Evolutionary conservation across 1,139 yeast genomes (phyloP).

Genomic region (Candida glucosophila): DNA sequence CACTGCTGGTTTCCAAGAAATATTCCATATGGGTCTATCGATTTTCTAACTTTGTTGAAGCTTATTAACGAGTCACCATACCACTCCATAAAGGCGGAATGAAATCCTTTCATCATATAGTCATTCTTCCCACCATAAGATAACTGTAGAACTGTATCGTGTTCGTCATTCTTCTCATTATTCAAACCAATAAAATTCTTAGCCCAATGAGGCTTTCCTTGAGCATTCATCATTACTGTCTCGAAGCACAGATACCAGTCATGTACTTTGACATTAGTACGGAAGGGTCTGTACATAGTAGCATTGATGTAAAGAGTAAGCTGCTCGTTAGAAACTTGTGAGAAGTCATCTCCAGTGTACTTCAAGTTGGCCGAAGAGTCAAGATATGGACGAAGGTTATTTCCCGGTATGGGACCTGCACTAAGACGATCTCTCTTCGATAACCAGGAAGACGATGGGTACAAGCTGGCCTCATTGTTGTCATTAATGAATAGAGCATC

Average conservation of each 20-base stretch:
- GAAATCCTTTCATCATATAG: slow-evolving; percentile 77
- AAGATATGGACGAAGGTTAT: slow-evolving; percentile 67
- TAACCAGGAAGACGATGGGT: slow-evolving; percentile 35
- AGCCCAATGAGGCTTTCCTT: slow-evolving; percentile 99
- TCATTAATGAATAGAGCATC: slow-evolving; percentile 32
- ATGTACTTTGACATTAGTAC: slow-evolving; percentile 61
- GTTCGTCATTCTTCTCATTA: slow-evolving; percentile 27
- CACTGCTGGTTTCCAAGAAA: slow-evolving; percentile 72
- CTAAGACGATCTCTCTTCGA: slow-evolving; percentile 27
- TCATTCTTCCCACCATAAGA: slow-evolving; percentile 41
- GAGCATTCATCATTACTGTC: slow-evolving; percentile 61
- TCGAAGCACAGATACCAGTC: slow-evolving; percentile 86
- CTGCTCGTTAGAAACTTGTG: slow-evolving; percentile 63
- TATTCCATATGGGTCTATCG: slow-evolving; percentile 74
- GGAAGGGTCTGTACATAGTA: slow-evolving; percentile 91
- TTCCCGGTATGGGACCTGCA: slow-evolving; percentile 78
- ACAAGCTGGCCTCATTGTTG: slow-evolving; percentile 38
- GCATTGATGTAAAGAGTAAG: slow-evolving; percentile 85
- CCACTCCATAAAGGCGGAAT: slow-evolving; percentile 64
- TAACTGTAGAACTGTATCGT: slow-evolving; percentile 30
- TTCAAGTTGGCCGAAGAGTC: slow-evolving; percentile 69
- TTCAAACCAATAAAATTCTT: slow-evolving; percentile 79
- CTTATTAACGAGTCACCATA: slow-evolving; percentile 61
- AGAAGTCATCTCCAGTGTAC: slow-evolving; percentile 37
- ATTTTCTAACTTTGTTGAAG: slow-evolving; percentile 54